phyloP scores from a whole-genome alignment of 2,329 filamentous ascomycete genomes.

The Penicillium oxalicum region DNA sequence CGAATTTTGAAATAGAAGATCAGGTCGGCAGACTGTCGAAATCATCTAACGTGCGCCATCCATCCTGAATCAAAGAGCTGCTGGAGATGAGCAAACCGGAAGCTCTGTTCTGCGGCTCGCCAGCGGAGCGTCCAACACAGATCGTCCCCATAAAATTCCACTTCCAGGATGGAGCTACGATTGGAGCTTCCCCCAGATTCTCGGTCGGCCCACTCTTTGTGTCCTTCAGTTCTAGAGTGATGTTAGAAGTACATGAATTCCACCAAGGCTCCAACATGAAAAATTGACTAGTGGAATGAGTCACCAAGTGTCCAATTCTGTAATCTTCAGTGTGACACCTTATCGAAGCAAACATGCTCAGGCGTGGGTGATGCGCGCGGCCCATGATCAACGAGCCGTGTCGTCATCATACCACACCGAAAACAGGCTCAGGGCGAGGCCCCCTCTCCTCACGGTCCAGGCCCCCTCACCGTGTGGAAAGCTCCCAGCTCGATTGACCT shows the following conservation, averaged over 20 bases:
- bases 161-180: background rate
- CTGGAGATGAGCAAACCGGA: no score
- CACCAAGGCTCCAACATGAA: no score
- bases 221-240: background rate
- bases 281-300: no score
- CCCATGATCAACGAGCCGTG: background rate
- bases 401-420: conserved; percentile 10
- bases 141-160: background rate
- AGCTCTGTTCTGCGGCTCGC: no score
- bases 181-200: conserved; percentile 9
- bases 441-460: background rate
- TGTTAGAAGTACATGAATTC: no score
- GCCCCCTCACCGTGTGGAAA: background rate
- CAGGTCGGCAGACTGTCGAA: background rate
- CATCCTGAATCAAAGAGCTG: no score
- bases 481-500: background rate
- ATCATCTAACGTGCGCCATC: no score
- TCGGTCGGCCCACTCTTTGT: background rate
- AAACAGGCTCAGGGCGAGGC: conserved; percentile 11
- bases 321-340: no score
- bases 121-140: no score
- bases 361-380: no score
- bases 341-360: background rate
- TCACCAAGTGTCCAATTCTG: no score
- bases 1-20: background rate